phyloP scores from a whole-genome alignment of 2,329 filamentous ascomycete genomes.

The Daldinia sp. region DNA sequence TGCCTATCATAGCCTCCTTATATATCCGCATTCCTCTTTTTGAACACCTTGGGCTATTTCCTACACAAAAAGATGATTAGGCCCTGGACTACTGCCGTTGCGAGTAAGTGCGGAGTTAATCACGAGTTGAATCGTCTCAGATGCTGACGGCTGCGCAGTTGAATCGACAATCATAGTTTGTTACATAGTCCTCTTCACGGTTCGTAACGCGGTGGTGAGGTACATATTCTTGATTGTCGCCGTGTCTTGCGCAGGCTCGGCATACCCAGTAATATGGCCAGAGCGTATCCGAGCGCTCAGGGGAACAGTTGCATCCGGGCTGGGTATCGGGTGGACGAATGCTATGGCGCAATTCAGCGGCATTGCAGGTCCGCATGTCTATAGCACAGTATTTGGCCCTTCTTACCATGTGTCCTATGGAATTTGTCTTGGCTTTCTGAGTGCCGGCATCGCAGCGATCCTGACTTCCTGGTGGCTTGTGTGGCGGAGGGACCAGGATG shows the following conservation, averaged over 20 bases:
- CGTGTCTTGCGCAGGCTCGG: slow-evolving; percentile 54
- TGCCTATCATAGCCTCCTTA: slow-evolving; percentile 52
- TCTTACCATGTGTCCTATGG: slow-evolving; percentile 54
- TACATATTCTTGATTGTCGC: slow-evolving; percentile 55
- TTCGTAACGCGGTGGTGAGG: slow-evolving; percentile 52
- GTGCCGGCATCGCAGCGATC: slow-evolving; percentile 43
- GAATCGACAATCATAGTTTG: slow-evolving; percentile 55
- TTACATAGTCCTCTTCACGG: slow-evolving; percentile 55
- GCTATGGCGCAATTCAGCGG: slow-evolving; percentile 58
- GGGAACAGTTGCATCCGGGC: slow-evolving; percentile 55
- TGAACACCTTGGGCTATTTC: slow-evolving; percentile 53
- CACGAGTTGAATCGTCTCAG: neutral
- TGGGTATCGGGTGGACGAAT: slow-evolving; percentile 58
- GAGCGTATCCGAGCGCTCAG: slow-evolving; percentile 57
- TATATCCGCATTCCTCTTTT: slow-evolving; percentile 54
- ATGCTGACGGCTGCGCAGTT: slow-evolving; percentile 44
- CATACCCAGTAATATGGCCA: slow-evolving; percentile 59
- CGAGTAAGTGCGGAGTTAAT: slow-evolving; percentile 48
- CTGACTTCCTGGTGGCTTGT: slow-evolving; percentile 45
- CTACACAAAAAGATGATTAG: slow-evolving; percentile 54
- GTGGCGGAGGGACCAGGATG: slow-evolving; percentile 36
- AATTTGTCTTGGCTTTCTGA: slow-evolving; percentile 50
- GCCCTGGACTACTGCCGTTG: slow-evolving; percentile 55
- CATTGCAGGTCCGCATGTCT: slow-evolving; percentile 57
- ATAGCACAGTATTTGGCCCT: slow-evolving; percentile 56